These are phyloP conservation scores for Fusarium camptoceras DNA, from an alignment of 2,329 filamentous ascomycete genomes.

Conservation along the genomic window DNA sequence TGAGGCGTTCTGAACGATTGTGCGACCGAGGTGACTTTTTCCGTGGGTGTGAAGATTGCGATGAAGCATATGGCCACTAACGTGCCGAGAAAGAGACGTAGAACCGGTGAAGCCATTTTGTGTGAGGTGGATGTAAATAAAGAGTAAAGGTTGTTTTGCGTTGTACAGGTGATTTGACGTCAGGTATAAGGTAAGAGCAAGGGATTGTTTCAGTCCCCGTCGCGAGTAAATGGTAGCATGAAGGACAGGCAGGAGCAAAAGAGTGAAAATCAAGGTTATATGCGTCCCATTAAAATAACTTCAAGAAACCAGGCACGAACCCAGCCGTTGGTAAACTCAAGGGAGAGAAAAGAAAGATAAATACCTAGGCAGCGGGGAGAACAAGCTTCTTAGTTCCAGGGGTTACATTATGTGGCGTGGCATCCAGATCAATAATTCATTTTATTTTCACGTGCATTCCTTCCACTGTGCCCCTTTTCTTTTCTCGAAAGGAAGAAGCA, in stretches of 20 bases:
- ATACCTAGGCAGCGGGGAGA: neutral
- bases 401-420: conserved; percentile 18
- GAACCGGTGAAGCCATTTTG: conserved; percentile 27
- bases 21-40: conserved; percentile 15
- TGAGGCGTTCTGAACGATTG: conserved; percentile 33
- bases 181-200: conserved; percentile 11
- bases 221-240: conserved; percentile 14
- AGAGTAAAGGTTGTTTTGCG: neutral
- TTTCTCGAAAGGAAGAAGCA: neutral
- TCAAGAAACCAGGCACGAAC: neutral
- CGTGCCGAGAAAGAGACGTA: conserved; percentile 39
- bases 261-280: neutral
- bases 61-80: conserved; percentile 40
- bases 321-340: neutral
- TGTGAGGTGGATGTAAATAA: neutral
- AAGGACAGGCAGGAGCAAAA: neutral
- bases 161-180: neutral
- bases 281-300: conserved; percentile 4
- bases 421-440: conserved; percentile 11
- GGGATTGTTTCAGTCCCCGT: conserved; percentile 31
- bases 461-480: conserved; percentile 19
- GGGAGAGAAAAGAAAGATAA: conserved; percentile 14
- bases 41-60: conserved; percentile 31
- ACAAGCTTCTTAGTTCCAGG: conserved; percentile 9
- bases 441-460: conserved; percentile 4